Evolutionary conservation across 2,329 filamentous ascomycete species (phyloP), one percentile per base, ranked within the genome.

Genomic region (Bipolaris sorokiniana): DNA sequence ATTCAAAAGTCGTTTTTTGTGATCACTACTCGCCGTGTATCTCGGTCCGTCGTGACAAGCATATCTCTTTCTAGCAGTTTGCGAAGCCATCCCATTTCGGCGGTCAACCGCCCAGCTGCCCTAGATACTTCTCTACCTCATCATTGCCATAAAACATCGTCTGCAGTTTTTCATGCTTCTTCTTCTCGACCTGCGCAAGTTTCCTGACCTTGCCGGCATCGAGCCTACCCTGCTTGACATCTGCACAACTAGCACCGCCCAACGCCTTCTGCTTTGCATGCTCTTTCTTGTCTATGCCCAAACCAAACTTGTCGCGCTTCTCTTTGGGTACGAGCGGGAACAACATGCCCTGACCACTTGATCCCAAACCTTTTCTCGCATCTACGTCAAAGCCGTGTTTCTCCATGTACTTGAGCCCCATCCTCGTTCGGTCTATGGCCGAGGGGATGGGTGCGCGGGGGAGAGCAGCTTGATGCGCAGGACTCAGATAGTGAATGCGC

Each of bases 381-480:
- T 93, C 90, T 0, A 90, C 88, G 65, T 93, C 88, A 86, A 89
- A 93, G 26, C 90, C 90, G 56, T 89, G 84, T 0, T 84, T 81
- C 50, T 85, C 80, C 31, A 93, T 82, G 26, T 89, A 85, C 5
- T 83, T 79, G 6, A 92, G 78, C 0, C 90, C 90, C 81, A 90
- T 90, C 44, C 89, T 83, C 4, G 81, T 84, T 33, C 90, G 83
- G 73, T 92, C 88, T 18, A 92, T 78, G 13, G 88, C 83, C 0
- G 89, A 92, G 1, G 90, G 90, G 6, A 89, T 88, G 56, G 90
- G 86, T 0, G 88, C 88, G 70, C 91, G 89, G 3, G 81, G 74
- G 1, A 92, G 79, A 59, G 84, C 87, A 36, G 90, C 83, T 77
- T 92, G 90, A 69, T 93, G 90, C 6, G 87, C 86, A 52, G 91